These are phyloP conservation scores for Fusarium piperis DNA, from an alignment of 2,329 filamentous ascomycete species.

Conservation along the genomic window DNA sequence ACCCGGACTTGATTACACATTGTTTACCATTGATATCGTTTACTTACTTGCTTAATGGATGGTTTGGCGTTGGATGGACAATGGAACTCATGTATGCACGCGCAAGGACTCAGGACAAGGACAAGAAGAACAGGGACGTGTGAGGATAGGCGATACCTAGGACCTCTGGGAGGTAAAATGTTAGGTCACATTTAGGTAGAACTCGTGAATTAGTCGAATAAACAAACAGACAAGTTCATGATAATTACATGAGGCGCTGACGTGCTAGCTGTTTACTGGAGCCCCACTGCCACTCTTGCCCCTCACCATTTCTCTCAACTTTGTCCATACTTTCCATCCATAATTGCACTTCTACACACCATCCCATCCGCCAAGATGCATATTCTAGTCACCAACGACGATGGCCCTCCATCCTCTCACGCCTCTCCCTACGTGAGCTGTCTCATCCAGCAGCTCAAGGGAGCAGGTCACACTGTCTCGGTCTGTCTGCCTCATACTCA, in stretches of 20 bases:
- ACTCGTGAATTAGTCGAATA: conserved; percentile 32
- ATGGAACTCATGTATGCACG: conserved; percentile 22
- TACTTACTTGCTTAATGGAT: conserved; percentile 31
- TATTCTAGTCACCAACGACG: conserved; percentile 79
- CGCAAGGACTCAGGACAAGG: conserved; percentile 3
- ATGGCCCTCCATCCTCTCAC: conserved; percentile 80
- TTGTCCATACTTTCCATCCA: not conserved
- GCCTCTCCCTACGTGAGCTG: conserved; percentile 85
- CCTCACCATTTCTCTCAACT: conserved; percentile 23
- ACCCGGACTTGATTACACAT: conserved; percentile 44
- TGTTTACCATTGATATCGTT: conserved; percentile 26
- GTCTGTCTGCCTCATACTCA: conserved; percentile 92
- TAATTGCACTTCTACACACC: not conserved
- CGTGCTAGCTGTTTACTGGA: conserved; percentile 21
- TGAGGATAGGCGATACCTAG: conserved; percentile 26
- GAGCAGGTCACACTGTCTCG: conserved; percentile 85
- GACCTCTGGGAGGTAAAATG: conserved; percentile 22
- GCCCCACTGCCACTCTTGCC: conserved; percentile 38
- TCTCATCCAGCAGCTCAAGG: conserved; percentile 75
- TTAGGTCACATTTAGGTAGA: conserved; percentile 33
- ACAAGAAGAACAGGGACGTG: not conserved
- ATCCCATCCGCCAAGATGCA: conserved; percentile 59
- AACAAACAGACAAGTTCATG: conserved; percentile 35
- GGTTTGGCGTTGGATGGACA: conserved; percentile 39
- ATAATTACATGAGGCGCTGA: conserved; percentile 32